Base-by-base conservation (phyloP, 257 asterid genomes). In the Gentiana macrophylla region DNA sequence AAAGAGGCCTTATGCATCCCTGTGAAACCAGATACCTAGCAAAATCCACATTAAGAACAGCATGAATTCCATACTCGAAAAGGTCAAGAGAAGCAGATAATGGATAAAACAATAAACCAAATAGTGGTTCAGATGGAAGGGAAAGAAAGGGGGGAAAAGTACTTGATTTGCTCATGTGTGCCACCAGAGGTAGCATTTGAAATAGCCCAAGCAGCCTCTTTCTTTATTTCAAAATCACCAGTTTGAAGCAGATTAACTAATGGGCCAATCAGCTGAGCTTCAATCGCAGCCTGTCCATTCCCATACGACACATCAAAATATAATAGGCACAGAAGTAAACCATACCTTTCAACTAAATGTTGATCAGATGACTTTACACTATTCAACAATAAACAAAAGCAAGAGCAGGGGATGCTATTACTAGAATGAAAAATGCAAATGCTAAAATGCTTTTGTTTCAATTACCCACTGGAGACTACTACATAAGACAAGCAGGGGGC, bases 171-270 rank as follows among this genome's bases (percentile, higher is more conserved):
- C 12, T 87, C 96, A 44, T 87, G 82, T 12, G 80, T 76, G 46
- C 96, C 96, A 3, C 94, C 96, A 37, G 96, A 87, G 7, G 93
- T 84, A 15, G 96, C 96, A 75, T 87, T 87, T 54, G 96, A 87
- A 56, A 87, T 52, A 11, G 96, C 94, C 96, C 96, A 87, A 15
- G 93, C 89, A 69, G 94, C 96, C 77, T 87, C 96, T 65, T 87
- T 87, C 49, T 87, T 87, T 10, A 87, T 84, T 15, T 87, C 96
- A 68, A 87, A 87, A 70, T 87, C 96, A 3, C 82, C 94, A 69
- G 68, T 82, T 70, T 71, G 93, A 54, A 87, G 96, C 71, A 84
- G 64, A 38, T 62, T 38, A 61, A 82, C 71, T 11, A 87, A 77
- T 7, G 96, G 94, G 9, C 72, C 76, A 44, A 84, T 62, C 9